These are phyloP conservation scores for Colletotrichum horii DNA, from an alignment of 2,329 filamentous ascomycete genomes.

Conservation along the genomic window DNA sequence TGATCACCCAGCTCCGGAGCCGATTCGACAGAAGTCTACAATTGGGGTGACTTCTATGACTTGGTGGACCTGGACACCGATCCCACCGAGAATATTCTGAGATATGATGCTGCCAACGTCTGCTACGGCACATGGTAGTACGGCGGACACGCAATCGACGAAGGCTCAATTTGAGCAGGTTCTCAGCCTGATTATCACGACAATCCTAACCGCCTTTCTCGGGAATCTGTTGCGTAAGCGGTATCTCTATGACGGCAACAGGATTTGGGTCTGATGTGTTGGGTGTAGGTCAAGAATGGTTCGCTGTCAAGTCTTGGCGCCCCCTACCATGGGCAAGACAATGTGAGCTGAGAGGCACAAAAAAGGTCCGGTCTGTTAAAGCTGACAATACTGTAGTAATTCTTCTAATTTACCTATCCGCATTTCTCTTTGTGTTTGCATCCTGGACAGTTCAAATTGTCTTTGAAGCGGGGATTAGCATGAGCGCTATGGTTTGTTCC, in stretches of 20 bases:
- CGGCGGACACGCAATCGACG: neutral
- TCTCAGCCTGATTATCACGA: neutral
- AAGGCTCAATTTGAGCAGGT: neutral
- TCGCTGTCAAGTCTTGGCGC: neutral
- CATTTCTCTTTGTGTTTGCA: neutral
- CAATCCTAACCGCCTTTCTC: neutral
- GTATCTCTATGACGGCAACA: neutral
- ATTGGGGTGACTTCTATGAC: neutral
- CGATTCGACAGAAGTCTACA: neutral
- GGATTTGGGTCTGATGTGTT: neutral
- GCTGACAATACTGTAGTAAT: neutral
- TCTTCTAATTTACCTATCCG: neutral
- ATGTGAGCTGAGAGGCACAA: neutral
- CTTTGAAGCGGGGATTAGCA: neutral
- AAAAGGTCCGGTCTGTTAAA: no score
- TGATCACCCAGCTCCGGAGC: neutral
- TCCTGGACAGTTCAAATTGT: neutral
- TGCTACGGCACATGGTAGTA: neutral
- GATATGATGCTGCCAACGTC: neutral
- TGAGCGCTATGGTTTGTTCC: neutral
- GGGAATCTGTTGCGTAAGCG: neutral
- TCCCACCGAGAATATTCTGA: neutral
- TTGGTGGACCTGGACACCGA: neutral
- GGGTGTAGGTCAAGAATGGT: neutral
- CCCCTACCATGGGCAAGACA: neutral